Evolutionary conservation across 495 filamentous ascomycete species (phyloP).

Genomic region (Penicillium cosmopolitanum): DNA sequence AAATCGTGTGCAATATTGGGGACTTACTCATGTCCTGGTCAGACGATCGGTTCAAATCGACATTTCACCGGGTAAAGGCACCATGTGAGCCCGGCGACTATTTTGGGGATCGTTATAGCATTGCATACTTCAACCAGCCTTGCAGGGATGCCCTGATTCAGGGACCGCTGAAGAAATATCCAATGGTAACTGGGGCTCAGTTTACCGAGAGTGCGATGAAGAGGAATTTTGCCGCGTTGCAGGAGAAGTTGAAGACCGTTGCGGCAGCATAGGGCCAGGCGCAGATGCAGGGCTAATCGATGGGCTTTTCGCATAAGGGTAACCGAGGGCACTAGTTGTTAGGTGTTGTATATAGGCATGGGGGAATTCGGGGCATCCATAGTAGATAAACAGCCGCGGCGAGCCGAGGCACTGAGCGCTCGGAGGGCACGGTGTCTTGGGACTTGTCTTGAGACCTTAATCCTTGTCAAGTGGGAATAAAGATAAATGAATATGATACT

Average conservation of each 20-base stretch:
- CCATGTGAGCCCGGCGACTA: slow-evolving; percentile 56
- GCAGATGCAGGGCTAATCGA: neutral
- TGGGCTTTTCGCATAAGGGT: slow-evolving; percentile 16
- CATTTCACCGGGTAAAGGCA: slow-evolving; percentile 64
- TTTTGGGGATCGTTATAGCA: slow-evolving; percentile 62
- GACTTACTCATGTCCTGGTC: slow-evolving; percentile 72
- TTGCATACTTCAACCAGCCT: slow-evolving; percentile 71
- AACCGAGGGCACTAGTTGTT: slow-evolving; percentile 18
- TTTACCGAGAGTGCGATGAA: slow-evolving; percentile 62
- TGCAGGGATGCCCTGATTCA: slow-evolving; percentile 62
- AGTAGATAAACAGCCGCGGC: neutral
- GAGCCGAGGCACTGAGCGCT: neutral
- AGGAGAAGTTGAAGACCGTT: slow-evolving; percentile 36
- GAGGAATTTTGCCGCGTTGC: slow-evolving; percentile 55
- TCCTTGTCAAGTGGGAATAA: slow-evolving; percentile 21
- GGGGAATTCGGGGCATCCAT: neutral
- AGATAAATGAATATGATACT: slow-evolving; percentile 33
- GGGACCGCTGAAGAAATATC: slow-evolving; percentile 64
- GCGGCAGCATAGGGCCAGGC: slow-evolving; percentile 19
- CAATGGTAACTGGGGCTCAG: slow-evolving; percentile 58
- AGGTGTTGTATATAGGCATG: neutral
- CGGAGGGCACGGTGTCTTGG: neutral
- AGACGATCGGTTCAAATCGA: slow-evolving; percentile 70
- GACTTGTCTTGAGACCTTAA: slow-evolving; percentile 19
- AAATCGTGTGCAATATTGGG: slow-evolving; percentile 70